Conservation (phyloP, 2,329 filamentous ascomycete genomes). For the Leptographium radiaticola region DNA sequence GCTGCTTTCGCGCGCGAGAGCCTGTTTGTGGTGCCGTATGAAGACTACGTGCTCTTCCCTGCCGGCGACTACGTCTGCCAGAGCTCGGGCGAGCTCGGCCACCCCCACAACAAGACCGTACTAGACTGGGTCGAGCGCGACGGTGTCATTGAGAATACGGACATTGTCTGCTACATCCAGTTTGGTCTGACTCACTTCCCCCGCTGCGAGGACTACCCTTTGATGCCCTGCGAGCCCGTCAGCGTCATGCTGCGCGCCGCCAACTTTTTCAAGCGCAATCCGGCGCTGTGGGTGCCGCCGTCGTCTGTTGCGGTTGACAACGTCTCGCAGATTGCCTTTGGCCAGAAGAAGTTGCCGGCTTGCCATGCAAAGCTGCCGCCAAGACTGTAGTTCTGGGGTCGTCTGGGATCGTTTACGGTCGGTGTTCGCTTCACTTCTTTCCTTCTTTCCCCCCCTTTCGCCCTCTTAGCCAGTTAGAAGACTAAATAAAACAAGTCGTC, state of each 20-base stretch:
- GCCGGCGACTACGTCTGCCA: slow-evolving; percentile 81
- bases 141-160: slow-evolving; percentile 62
- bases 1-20: slow-evolving; percentile 79
- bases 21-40: slow-evolving; percentile 77
- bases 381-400: background rate
- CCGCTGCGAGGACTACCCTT: slow-evolving; percentile 75
- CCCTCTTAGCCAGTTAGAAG: too few species aligned
- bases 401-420: too few species aligned
- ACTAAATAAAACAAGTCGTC: too few species aligned
- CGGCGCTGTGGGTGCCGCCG: slow-evolving; percentile 68
- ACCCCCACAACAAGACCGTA: slow-evolving; percentile 45
- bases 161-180: slow-evolving; percentile 78
- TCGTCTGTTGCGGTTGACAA: slow-evolving; percentile 21
- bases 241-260: slow-evolving; percentile 63
- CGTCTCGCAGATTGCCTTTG: background rate
- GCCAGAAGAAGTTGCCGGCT: background rate
- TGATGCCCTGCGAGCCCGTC: slow-evolving; percentile 85
- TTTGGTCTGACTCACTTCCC: slow-evolving; percentile 89
- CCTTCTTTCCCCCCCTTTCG: too few species aligned
- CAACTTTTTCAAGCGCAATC: slow-evolving; percentile 74
- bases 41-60: slow-evolving; percentile 70
- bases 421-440: too few species aligned
- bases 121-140: slow-evolving; percentile 62
- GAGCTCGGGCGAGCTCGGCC: slow-evolving; percentile 64
- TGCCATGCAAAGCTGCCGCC: background rate